Base-by-base conservation (phyloP, 352 stramenopile genomes). In the Phytophthora sp. region DNA sequence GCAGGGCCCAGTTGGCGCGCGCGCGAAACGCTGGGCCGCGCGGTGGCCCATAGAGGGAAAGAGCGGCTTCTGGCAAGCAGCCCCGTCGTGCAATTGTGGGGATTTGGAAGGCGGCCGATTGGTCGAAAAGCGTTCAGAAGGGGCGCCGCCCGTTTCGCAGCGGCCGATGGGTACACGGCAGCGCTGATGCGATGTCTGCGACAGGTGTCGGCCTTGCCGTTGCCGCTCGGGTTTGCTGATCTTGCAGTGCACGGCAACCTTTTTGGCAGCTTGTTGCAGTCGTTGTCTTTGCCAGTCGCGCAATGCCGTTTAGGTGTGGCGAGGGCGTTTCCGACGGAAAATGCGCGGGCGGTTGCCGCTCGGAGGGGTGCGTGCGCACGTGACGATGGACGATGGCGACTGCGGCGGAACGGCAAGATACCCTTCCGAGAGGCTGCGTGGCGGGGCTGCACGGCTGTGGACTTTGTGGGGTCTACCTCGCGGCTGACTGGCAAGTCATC, bases 51-150 rank as follows among this genome's bases (percentile, higher is more conserved):
- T 44, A 48, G 38, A 66, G 38, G 37, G n/a, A n/a, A n/a, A n/a
- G 24, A 50, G 27, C 54, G 62, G 20, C 46, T 66, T 66, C 55
- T 38, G 48, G 62, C 45, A 65, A 66, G 49, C 32, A 54, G 39
- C 54, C 20, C 2, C n/a, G 49, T 71, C 62, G 62, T 67, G 43
- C 62, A 72, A 51, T 72, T 72, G 62, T 66, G 15, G 45, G 30
- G 9, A 26, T 54, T 45, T 52, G 51, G 35, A 69, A 63, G 37
- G 38, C 39, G 17, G 6, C 17, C 42, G 43, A 62, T 72, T 66
- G 56, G 56, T 62, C 42, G 45, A 72, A 66, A 62, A 66, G 17
- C 27, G 26, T 1, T 31, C 51, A 67, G 61, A 69, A 64, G 59
- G 61, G 61, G 15, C 37, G 37, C 38, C 18, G 20, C 23, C 21